phyloP scores from a whole-genome alignment of 2,329 filamentous ascomycete genomes.

The Aspergillus unguis region DNA sequence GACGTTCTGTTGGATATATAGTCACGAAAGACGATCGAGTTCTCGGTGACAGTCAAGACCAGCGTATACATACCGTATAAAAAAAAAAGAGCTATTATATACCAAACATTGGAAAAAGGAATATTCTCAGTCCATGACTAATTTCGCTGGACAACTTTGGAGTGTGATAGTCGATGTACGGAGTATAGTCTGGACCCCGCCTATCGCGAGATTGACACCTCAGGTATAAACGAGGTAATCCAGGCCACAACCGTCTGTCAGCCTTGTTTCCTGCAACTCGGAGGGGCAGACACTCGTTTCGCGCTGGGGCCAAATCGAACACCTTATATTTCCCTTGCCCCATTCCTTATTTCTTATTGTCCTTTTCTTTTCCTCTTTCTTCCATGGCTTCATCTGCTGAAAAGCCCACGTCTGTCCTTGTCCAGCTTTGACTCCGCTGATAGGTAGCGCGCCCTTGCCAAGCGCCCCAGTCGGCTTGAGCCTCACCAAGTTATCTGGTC shows the following conservation, averaged over 20 bases:
- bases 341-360: background rate
- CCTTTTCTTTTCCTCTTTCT: background rate
- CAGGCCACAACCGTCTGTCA: background rate
- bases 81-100: too few species aligned
- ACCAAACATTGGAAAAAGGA: too few species aligned
- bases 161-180: too few species aligned
- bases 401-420: background rate
- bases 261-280: slow-evolving; percentile 2
- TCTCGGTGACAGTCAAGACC: too few species aligned
- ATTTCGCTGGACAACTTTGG: too few species aligned
- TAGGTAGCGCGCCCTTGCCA: slow-evolving; percentile 6
- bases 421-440: background rate
- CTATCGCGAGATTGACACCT: too few species aligned
- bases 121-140: too few species aligned
- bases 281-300: slow-evolving; percentile 1
- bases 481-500: slow-evolving; percentile 2
- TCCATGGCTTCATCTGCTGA: background rate
- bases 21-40: too few species aligned
- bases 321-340: background rate
- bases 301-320: background rate
- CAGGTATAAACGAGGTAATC: too few species aligned
- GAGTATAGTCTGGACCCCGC: too few species aligned
- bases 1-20: too few species aligned
- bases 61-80: too few species aligned
- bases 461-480: slow-evolving; percentile 13